Percentiles rank a stretch among this genome's conserved stretches.
These are phyloP conservation scores for Saccharomycopsis fodiens DNA, from an alignment of 805 yeast species.

Conservation along the genomic window DNA sequence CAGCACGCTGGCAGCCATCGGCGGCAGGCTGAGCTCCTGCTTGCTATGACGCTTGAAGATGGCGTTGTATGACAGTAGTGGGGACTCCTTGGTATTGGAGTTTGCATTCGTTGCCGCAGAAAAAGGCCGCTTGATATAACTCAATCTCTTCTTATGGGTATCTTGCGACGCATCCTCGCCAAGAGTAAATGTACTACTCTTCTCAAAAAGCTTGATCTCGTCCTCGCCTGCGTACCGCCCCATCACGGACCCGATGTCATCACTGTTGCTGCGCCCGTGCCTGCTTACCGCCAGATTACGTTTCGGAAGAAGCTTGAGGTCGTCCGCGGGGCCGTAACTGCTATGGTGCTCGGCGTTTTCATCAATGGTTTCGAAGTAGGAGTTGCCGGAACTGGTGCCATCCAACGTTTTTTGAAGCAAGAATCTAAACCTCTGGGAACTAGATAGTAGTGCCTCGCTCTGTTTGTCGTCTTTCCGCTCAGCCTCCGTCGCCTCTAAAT, in stretches of 20 bases:
- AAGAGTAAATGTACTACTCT: neutral
- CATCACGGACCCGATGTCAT: conserved; percentile 8
- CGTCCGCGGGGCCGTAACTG: conserved; percentile 8
- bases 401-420: conserved; percentile 39
- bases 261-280: conserved; percentile 20
- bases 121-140: conserved; percentile 19
- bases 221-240: neutral
- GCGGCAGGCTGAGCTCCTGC: neutral
- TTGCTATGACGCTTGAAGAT: conserved; percentile 15
- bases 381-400: conserved; percentile 22
- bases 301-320: conserved; percentile 8
- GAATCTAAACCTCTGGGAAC: conserved; percentile 52
- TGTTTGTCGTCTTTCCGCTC: neutral
- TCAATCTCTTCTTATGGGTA: conserved; percentile 11
- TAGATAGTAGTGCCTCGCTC: conserved; percentile 30
- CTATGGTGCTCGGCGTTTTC: neutral
- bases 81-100: conserved; percentile 11
- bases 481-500: conserved; percentile 17
- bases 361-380: conserved; percentile 1
- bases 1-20: neutral
- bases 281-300: conserved; percentile 5
- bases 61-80: conserved; percentile 16
- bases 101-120: conserved; percentile 7
- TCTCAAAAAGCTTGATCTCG: neutral
- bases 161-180: neutral